These are phyloP conservation scores for Millerozyma acaciae DNA, from an alignment of 805 yeast species.

Conservation along the genomic window DNA sequence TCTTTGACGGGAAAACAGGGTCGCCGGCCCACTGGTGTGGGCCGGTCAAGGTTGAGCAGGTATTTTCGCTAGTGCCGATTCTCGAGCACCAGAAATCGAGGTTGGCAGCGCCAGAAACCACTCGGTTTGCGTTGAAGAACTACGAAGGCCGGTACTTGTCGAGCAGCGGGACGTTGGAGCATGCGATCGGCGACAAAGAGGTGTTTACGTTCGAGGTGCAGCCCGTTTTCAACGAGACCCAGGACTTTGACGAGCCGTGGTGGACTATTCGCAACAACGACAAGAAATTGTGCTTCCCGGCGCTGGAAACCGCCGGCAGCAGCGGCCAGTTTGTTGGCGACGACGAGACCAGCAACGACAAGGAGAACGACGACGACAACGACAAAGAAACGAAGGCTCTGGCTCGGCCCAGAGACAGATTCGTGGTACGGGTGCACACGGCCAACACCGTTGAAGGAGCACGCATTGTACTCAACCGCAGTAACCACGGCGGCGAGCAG, in stretches of 20 bases:
- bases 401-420: background rate
- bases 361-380: background rate
- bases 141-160: slow-evolving; percentile 6
- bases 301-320: background rate
- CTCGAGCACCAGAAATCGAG: slow-evolving; percentile 3
- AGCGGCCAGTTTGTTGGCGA: background rate
- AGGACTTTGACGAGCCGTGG: slow-evolving; percentile 2
- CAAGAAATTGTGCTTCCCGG: background rate
- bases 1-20: slow-evolving; percentile 1
- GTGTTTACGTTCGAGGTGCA: slow-evolving; percentile 2
- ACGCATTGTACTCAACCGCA: background rate
- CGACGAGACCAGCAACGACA: background rate
- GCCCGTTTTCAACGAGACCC: background rate
- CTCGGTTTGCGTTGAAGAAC: slow-evolving; percentile 2
- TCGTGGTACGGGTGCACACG: slow-evolving; percentile 7
- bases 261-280: slow-evolving; percentile 1
- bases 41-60: slow-evolving; percentile 5
- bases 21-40: background rate
- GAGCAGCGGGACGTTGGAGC: background rate
- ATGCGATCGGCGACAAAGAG: slow-evolving; percentile 5
- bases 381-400: background rate
- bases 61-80: slow-evolving; percentile 5
- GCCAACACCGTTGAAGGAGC: slow-evolving; percentile 6
- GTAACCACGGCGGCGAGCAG: background rate
- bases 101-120: background rate